These are phyloP conservation scores for Cryptococcus deneoformans DNA, from an alignment of 1,284 basidiomycete genomes.

Conservation along the genomic window DNA sequence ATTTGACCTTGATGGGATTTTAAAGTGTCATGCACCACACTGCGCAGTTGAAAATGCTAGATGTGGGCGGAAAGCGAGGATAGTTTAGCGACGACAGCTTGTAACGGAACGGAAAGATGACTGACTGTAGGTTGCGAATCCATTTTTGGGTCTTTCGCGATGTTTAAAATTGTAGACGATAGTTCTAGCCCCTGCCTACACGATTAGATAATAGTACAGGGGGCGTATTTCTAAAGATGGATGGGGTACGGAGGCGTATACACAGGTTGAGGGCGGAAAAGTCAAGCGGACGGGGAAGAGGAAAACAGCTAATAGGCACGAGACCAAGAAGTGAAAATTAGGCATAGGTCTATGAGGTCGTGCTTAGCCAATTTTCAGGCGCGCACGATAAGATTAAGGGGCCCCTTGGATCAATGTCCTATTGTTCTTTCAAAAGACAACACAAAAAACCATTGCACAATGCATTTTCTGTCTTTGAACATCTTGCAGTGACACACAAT, in stretches of 20 bases:
- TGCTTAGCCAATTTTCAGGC: too few relatives aligned
- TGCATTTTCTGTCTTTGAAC: neutral
- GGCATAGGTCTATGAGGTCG: too few relatives aligned
- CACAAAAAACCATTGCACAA: neutral
- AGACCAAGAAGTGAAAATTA: too few relatives aligned
- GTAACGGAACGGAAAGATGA: neutral
- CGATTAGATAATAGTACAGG: too few relatives aligned
- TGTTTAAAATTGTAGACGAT: neutral
- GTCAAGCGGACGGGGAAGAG: too few relatives aligned
- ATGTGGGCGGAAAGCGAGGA: neutral
- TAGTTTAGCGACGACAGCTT: neutral
- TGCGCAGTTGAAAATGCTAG: conserved; percentile 24
- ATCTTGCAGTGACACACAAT: neutral
- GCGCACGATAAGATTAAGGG: neutral
- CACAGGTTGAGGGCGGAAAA: too few relatives aligned
- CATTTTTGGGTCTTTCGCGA: conserved; percentile 13
- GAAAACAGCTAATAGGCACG: too few relatives aligned
- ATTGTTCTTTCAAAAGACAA: neutral
- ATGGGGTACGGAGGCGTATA: too few relatives aligned
- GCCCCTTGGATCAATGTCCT: neutral
- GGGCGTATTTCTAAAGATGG: too few relatives aligned
- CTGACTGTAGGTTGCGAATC: conserved; percentile 23
- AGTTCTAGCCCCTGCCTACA: neutral
- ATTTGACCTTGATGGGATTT: conserved; percentile 18
- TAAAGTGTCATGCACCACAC: conserved; percentile 30